A percentile compares a stretch with the other conserved stretches of the same genome.
Evolutionary conservation across 192 early-diverging fungal genomes (phyloP).

Genomic region (Dissophora ornata): DNA sequence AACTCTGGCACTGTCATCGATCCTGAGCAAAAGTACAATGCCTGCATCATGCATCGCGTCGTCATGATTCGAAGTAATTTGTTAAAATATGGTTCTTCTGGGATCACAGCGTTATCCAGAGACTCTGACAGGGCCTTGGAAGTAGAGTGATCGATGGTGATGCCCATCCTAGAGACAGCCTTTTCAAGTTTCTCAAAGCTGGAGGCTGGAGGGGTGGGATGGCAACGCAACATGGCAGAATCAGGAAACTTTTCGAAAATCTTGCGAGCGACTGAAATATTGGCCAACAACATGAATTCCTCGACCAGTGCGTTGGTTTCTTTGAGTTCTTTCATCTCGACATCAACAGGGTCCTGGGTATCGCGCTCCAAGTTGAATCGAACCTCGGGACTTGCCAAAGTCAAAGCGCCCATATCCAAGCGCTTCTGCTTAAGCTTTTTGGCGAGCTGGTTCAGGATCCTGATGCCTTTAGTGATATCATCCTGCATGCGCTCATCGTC

Average conservation of each 20-base stretch:
- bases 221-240: conserved; percentile 83
- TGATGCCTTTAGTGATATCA: conserved; percentile 76
- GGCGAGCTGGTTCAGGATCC: conserved; percentile 81
- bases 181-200: conserved; percentile 69
- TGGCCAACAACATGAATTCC: conserved; percentile 98
- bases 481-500: conserved; percentile 75
- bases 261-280: conserved; percentile 93
- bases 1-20: conserved; percentile 71
- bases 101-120: conserved; percentile 84
- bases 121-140: conserved; percentile 89
- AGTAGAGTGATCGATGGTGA: conserved; percentile 72
- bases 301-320: conserved; percentile 96
- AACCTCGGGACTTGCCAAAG: conserved; percentile 91
- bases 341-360: conserved; percentile 91
- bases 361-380: conserved; percentile 92
- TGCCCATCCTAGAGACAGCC: conserved; percentile 67
- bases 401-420: conserved; percentile 89
- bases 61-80: conserved; percentile 93
- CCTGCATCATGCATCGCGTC: conserved; percentile 98
- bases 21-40: conserved; percentile 96
- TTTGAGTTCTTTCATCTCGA: conserved; percentile 85
- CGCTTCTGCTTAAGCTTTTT: conserved; percentile 82
- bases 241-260: conserved; percentile 83
- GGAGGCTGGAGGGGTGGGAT: conserved; percentile 62
- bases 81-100: conserved; percentile 95